Evolutionary conservation across 805 yeast genomes (phyloP).

Genomic region (Candida chilensis): DNA sequence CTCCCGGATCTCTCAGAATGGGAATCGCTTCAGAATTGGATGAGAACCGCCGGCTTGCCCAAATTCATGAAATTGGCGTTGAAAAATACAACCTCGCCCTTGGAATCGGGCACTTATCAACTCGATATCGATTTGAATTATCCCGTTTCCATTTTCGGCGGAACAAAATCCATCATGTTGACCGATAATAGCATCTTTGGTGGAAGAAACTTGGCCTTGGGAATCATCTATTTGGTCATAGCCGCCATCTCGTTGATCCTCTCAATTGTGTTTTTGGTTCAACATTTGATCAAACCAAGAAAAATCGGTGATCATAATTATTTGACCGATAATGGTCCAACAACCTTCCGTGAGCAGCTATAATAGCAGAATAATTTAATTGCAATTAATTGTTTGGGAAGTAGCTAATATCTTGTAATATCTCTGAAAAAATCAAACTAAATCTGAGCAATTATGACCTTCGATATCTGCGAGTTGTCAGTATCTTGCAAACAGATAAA

Average conservation of each 20-base stretch:
- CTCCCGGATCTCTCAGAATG: conserved; percentile 67
- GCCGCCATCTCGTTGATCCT: conserved; percentile 70
- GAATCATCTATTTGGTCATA: conserved; percentile 76
- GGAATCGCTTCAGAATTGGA: conserved; percentile 94
- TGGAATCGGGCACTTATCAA: conserved; percentile 62
- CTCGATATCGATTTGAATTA: conserved; percentile 66
- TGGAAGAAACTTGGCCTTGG: conserved; percentile 78
- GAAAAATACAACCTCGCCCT: conserved; percentile 50
- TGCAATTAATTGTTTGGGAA: too few species aligned
- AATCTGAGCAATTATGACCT: too few species aligned
- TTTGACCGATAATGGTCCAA: too few species aligned
- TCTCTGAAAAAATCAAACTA: too few species aligned
- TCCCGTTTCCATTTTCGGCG: conserved; percentile 78
- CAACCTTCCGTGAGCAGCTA: too few species aligned
- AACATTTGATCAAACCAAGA: conserved; percentile 80
- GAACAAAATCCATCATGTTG: conserved; percentile 75
- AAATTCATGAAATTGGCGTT: conserved; percentile 78
- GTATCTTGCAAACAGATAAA: too few species aligned
- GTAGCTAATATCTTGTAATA: too few species aligned
- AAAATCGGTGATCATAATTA: conserved; percentile 76
- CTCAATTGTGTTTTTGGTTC: conserved; percentile 67
- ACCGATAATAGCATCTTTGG: conserved; percentile 82
- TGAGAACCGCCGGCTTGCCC: conserved; percentile 94
- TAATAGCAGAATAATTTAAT: too few species aligned
- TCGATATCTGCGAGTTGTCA: too few species aligned